A percentile compares a stretch with the other conserved stretches of the same genome.
phyloP scores from a whole-genome alignment of 2,329 filamentous ascomycete species.

The Myriosclerotinia curreyana region DNA sequence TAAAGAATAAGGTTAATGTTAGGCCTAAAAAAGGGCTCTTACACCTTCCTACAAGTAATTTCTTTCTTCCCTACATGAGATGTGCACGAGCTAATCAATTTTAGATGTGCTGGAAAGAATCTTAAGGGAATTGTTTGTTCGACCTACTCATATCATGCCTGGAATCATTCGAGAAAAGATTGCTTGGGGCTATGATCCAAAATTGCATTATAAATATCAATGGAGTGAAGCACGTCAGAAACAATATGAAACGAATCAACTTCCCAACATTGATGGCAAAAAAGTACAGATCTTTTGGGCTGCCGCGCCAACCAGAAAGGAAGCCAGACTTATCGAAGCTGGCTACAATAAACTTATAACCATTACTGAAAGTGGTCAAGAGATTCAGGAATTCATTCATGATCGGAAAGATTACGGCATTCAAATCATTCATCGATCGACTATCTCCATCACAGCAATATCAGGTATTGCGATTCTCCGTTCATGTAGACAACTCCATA shows the following conservation, averaged over 20 bases:
- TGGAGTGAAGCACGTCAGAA: slow-evolving; percentile 8
- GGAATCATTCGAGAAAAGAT: neutral
- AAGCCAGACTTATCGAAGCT: neutral
- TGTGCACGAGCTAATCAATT: neutral
- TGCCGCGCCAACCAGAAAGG: neutral
- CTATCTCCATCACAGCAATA: neutral
- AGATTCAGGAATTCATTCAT: neutral
- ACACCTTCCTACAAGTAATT: neutral
- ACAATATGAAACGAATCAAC: neutral
- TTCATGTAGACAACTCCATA: neutral
- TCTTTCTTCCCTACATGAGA: too few species aligned
- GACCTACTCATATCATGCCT: neutral
- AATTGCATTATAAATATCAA: neutral
- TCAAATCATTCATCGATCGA: neutral
- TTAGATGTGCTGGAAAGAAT: neutral
- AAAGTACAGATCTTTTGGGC: neutral
- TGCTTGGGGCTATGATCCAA: neutral
- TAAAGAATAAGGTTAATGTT: fast-evolving
- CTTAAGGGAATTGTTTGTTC: neutral
- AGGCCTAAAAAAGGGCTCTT: neutral
- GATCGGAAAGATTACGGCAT: neutral
- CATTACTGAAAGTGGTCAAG: neutral
- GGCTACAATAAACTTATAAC: neutral
- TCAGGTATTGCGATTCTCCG: neutral
- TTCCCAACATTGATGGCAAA: neutral